phyloP scores from a whole-genome alignment of 1,139 yeast species.

The Magnusiomyces fungicola region DNA sequence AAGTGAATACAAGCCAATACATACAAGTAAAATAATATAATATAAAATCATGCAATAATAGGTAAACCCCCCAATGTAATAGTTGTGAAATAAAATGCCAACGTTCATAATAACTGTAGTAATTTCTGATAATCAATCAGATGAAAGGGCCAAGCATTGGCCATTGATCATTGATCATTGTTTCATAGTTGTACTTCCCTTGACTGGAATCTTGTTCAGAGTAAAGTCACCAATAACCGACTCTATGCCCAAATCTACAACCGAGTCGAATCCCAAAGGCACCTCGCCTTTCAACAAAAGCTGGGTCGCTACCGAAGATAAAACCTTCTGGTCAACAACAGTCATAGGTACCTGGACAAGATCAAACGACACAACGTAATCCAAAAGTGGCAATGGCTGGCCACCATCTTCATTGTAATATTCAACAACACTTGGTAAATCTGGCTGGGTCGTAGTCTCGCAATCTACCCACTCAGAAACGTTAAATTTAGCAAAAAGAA shows the following conservation, averaged over 20 bases:
- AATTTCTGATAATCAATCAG: too few species aligned
- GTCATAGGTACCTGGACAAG: conserved; percentile 29
- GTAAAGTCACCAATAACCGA: conserved; percentile 38
- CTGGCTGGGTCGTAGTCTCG: conserved; percentile 20
- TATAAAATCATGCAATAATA: too few species aligned
- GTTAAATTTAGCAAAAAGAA: conserved; percentile 27
- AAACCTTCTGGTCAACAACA: conserved; percentile 26
- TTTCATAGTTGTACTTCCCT: conserved; percentile 20
- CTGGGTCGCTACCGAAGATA: conserved; percentile 26
- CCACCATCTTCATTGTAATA: neutral
- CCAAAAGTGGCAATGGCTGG: conserved; percentile 3
- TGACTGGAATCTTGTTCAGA: conserved; percentile 26
- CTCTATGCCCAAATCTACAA: conserved; percentile 33
- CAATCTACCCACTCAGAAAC: conserved; percentile 33
- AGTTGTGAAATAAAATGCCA: too few species aligned
- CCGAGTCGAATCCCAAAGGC: conserved; percentile 26
- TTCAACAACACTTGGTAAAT: conserved; percentile 10
- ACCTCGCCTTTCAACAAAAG: conserved; percentile 27
- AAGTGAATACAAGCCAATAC: too few species aligned
- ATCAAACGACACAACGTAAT: conserved; percentile 23
- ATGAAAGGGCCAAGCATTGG: too few species aligned
- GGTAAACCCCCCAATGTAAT: too few species aligned
- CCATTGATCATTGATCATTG: too few species aligned
- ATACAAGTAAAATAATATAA: too few species aligned
- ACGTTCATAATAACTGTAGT: too few species aligned